A percentile compares a stretch with the other conserved stretches of the same genome.
Evolutionary conservation across 768 basidiomycete genomes (phyloP).

Genomic region (Russula emetica): DNA sequence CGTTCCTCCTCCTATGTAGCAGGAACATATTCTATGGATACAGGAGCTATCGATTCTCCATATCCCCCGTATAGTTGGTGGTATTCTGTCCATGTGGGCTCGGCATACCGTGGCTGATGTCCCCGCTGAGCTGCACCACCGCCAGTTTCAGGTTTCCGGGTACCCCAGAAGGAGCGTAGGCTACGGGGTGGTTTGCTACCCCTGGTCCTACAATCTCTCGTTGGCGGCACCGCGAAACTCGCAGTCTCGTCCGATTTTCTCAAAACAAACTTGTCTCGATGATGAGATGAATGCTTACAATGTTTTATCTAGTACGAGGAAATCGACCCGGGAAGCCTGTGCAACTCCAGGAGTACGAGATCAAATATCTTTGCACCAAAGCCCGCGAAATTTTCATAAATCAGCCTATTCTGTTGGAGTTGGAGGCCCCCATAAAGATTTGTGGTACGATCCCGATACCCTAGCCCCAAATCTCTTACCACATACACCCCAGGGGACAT

Average conservation of each 20-base stretch:
- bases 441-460: slow-evolving; percentile 64
- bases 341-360: slow-evolving; percentile 97
- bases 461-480: background rate
- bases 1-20: slow-evolving; percentile 34
- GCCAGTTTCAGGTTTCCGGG: background rate
- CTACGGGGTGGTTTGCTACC: background rate
- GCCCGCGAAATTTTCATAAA: slow-evolving; percentile 99
- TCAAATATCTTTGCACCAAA: slow-evolving; percentile 98
- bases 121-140: background rate
- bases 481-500: slow-evolving; percentile 71
- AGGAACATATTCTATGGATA: background rate
- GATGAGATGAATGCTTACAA: slow-evolving; percentile 4
- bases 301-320: slow-evolving; percentile 68
- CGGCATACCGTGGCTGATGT: background rate
- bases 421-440: slow-evolving; percentile 99
- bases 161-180: background rate
- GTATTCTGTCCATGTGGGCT: background rate
- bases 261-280: slow-evolving; percentile 1
- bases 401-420: slow-evolving; percentile 95
- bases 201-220: background rate
- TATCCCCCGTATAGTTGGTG: slow-evolving; percentile 2
- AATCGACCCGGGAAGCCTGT: slow-evolving; percentile 99
- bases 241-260: background rate
- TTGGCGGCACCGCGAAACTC: background rate
- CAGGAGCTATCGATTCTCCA: background rate